phyloP scores from a whole-genome alignment of 179 eudicot species.

The Sideroxylon spinosum region DNA sequence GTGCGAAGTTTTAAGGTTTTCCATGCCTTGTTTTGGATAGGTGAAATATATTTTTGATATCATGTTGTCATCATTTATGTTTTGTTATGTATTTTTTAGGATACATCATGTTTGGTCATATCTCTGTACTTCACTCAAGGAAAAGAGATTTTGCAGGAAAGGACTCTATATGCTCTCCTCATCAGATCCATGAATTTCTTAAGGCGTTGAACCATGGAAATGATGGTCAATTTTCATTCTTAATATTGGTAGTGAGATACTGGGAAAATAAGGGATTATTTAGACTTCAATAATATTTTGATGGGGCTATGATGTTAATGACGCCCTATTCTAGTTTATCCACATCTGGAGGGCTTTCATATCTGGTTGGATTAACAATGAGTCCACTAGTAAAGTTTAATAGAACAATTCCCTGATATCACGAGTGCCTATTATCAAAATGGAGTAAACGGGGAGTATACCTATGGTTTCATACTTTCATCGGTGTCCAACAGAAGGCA shows the following conservation, averaged over 20 bases:
- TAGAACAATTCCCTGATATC: background rate
- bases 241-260: background rate
- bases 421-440: background rate
- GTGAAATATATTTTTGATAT: no score
- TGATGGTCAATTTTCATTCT: background rate
- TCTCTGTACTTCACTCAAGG: no score
- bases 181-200: background rate
- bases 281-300: background rate
- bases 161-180: background rate
- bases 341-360: background rate
- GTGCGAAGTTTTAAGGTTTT: no score
- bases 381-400: background rate
- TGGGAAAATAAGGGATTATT: background rate
- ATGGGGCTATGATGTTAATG: background rate
- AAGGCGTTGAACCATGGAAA: background rate
- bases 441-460: background rate
- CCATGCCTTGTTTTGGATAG: no score
- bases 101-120: no score
- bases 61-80: no score
- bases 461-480: background rate
- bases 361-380: background rate
- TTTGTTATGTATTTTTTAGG: no score
- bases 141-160: background rate
- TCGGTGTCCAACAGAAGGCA: background rate
- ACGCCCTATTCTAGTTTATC: background rate